Evolutionary conservation across 768 basidiomycete species (phyloP).

Genomic region (Termitomyces sp.): DNA sequence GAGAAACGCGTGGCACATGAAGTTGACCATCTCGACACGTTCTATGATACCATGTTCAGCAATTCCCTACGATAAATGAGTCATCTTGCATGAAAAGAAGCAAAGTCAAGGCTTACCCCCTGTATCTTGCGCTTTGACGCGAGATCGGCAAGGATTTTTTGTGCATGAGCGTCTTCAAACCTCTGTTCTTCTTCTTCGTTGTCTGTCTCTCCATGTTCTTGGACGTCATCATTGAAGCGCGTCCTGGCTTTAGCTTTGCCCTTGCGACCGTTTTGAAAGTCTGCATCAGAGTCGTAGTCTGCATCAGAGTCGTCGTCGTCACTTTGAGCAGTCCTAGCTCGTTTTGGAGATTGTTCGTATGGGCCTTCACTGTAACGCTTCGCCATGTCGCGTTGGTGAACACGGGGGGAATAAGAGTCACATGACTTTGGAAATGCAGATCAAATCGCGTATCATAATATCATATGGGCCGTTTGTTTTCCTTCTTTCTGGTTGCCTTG

Average conservation of each 20-base stretch:
- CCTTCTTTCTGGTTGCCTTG: neutral
- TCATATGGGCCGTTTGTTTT: neutral
- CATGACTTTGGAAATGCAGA: neutral
- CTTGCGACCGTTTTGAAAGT: slow-evolving; percentile 12
- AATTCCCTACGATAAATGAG: slow-evolving; percentile 44
- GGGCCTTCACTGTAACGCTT: slow-evolving; percentile 48
- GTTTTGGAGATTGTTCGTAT: slow-evolving; percentile 23
- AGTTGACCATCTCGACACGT: slow-evolving; percentile 80
- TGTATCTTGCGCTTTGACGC: slow-evolving; percentile 39
- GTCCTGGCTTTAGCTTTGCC: slow-evolving; percentile 24
- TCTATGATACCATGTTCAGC: slow-evolving; percentile 89
- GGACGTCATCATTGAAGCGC: slow-evolving; percentile 24
- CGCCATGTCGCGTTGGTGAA: slow-evolving; percentile 26
- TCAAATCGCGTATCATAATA: too few relatives aligned
- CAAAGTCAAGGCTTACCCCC: slow-evolving; percentile 33
- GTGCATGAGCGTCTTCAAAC: slow-evolving; percentile 59
- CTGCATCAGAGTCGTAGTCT: slow-evolving; percentile 14
- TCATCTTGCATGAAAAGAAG: slow-evolving; percentile 2
- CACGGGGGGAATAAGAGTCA: too few relatives aligned
- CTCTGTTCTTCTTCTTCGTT: slow-evolving; percentile 55
- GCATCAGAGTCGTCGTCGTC: slow-evolving; percentile 15
- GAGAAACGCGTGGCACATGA: slow-evolving; percentile 92
- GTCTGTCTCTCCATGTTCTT: slow-evolving; percentile 26
- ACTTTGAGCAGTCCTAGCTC: slow-evolving; percentile 24
- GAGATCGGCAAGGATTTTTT: slow-evolving; percentile 48